Evolutionary conservation across 2,329 filamentous ascomycete genomes (phyloP).

Genomic region (Fusarium sp.): DNA sequence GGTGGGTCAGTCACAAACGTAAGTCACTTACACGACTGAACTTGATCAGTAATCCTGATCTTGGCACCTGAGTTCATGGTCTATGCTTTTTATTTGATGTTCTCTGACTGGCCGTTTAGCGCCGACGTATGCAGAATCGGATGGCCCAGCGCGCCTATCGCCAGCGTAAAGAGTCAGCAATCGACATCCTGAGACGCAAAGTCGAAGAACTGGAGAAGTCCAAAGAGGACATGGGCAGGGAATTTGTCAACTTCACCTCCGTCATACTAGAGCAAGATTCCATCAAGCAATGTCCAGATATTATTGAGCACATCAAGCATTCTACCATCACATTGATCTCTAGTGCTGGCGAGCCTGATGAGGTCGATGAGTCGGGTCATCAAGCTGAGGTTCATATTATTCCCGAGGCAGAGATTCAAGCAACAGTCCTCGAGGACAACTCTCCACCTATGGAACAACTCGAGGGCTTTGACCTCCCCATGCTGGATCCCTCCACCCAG

Average conservation of each 20-base stretch:
- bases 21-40: not conserved
- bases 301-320: constrained; percentile 15
- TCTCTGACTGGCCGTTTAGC: not conserved
- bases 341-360: not conserved
- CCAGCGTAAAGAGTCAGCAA: constrained; percentile 17
- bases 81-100: rapidly evolving
- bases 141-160: constrained; percentile 27
- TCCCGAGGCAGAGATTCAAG: rapidly evolving
- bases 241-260: constrained; percentile 11
- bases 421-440: not conserved
- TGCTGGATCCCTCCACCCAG: not conserved
- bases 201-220: constrained; percentile 5
- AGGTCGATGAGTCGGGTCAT: not conserved
- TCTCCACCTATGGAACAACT: rapidly evolving
- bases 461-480: not conserved
- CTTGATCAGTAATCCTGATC: rapidly evolving
- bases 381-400: not conserved
- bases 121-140: constrained; percentile 13
- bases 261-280: constrained; percentile 2
- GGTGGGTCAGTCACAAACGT: constrained; percentile 10
- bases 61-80: rapidly evolving
- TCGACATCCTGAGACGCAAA: constrained; percentile 12
- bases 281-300: not conserved
- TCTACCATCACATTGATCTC: constrained; percentile 6
- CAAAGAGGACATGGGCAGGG: not conserved